Evolutionary conservation across 129 eudicot genomes (phyloP).

Genomic region (Escallonia herrerae): DNA sequence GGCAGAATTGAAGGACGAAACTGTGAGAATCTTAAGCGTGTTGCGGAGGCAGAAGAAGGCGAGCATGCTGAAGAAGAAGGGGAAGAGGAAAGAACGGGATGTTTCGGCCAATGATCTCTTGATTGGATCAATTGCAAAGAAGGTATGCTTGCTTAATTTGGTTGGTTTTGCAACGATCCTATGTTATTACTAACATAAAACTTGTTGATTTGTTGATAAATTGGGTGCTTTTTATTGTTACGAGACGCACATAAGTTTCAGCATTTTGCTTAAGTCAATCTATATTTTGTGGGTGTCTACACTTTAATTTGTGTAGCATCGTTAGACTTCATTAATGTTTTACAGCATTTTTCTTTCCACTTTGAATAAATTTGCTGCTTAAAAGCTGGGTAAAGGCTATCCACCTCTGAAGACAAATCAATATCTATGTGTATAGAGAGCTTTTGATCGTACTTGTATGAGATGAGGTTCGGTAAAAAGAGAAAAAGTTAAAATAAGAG

Average conservation of each 20-base stretch:
- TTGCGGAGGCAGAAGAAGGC: background rate
- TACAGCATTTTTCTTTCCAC: background rate
- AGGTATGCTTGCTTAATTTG: conserved; percentile 10
- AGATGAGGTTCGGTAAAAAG: conserved; percentile 9
- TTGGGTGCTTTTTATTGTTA: background rate
- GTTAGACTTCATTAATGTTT: too few species aligned
- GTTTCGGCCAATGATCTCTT: background rate
- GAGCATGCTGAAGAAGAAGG: conserved; percentile 5
- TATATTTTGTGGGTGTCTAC: too few species aligned
- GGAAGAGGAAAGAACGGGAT: background rate
- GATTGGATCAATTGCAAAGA: conserved; percentile 6
- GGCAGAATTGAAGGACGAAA: background rate
- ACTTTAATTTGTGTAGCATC: too few species aligned
- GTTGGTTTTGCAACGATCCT: background rate
- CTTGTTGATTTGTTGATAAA: background rate
- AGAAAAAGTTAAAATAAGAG: conserved; percentile 10
- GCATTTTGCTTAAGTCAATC: too few species aligned
- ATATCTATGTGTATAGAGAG: background rate
- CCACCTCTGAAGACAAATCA: conserved; percentile 5
- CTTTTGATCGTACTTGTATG: background rate
- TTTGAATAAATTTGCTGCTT: background rate
- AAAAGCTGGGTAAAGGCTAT: conserved; percentile 7
- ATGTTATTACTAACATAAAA: background rate
- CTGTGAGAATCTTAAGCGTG: background rate
- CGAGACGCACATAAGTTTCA: background rate